Base-by-base conservation (phyloP, 345 rosid genomes). In the Citropsis articulata region DNA sequence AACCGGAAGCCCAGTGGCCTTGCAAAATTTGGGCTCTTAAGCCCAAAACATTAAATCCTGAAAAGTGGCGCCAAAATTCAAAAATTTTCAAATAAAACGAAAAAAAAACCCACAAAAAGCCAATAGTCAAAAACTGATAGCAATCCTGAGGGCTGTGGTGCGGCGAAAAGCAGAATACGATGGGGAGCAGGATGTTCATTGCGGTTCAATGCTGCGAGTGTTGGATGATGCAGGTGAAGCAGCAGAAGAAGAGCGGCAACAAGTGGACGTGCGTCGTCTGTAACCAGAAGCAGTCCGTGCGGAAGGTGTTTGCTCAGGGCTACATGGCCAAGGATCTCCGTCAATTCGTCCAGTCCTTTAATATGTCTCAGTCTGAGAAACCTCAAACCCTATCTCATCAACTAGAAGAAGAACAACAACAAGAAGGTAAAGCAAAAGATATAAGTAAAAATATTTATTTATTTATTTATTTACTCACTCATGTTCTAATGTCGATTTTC, bases 221-320 rank as follows among this genome's bases (percentile, higher is more conserved):
- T 85, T 89, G 89, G 66, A 93, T 94, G 2, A 90, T 95, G 98
- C 98, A 94, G 98, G 98, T 92, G 87, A 95, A 91, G 88, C 98
- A 95, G 85, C 84, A 83, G 89, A 92, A 89, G 91, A 95, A 89
- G 83, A 87, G 83, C 75, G 84, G 88, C 84, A 92, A 84, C 84
- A 93, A 87, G 75, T 95, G 98, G 98, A 84, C 88, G 19, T 95
- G 98, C 81, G 94, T 86, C 63, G 86, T 93, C 3, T 92, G 94
- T 83, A 92, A 93, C 82, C 89, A 95, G 89, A 95, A 89, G 80
- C 97, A 95, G 72, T 95, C 95, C 19, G 86, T 90, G 19, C 50
- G 78, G 50, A 91, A 85, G 75, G 90, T 95, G 38, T 93, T 91
- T 71, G 91, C 94, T 5, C 88, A 84, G 66, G 91, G 94, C 3